A percentile compares a stretch with the other conserved stretches of the same genome.
These are phyloP conservation scores for Leishmania guyanensis DNA, from an alignment of 208 protist species.

Conservation along the genomic window DNA sequence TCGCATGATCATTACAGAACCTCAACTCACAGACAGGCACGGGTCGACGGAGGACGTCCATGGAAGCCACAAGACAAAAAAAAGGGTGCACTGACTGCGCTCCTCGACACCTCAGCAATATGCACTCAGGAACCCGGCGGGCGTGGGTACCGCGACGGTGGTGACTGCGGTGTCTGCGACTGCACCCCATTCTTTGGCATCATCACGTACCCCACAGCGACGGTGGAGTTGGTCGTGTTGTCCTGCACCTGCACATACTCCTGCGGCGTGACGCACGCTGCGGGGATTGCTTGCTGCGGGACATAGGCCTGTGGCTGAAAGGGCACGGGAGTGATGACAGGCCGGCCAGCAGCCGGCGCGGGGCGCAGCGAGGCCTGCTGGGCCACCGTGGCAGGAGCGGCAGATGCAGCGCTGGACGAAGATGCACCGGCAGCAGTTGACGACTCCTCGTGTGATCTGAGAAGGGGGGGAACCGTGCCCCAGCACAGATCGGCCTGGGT, in stretches of 20 bases:
- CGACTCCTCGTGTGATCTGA: background rate
- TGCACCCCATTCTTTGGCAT: slow-evolving; percentile 52
- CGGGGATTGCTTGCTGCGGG: slow-evolving; percentile 35
- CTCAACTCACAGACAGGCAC: background rate
- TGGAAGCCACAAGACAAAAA: background rate
- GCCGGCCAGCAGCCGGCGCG: slow-evolving; percentile 15
- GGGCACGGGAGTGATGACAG: slow-evolving; percentile 59
- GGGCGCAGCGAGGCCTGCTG: slow-evolving; percentile 14
- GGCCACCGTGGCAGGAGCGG: slow-evolving; percentile 9
- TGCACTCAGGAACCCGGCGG: background rate
- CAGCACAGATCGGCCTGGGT: slow-evolving; percentile 29
- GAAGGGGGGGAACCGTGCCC: slow-evolving; percentile 45
- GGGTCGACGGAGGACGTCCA: background rate
- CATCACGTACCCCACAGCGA: slow-evolving; percentile 66
- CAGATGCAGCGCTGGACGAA: slow-evolving; percentile 11
- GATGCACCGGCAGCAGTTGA: slow-evolving; percentile 5
- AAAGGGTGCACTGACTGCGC: background rate
- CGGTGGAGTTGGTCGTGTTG: slow-evolving; percentile 54
- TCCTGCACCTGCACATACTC: slow-evolving; percentile 88
- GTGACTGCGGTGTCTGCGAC: slow-evolving; percentile 6
- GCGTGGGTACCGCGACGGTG: slow-evolving; percentile 12
- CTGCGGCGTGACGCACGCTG: slow-evolving; percentile 43
- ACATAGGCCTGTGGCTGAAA: slow-evolving; percentile 76
- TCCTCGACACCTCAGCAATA: background rate
- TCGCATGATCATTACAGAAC: background rate